Evolutionary conservation across 495 filamentous ascomycete species (phyloP).

Genomic region (Xanthoparmelia taractica): DNA sequence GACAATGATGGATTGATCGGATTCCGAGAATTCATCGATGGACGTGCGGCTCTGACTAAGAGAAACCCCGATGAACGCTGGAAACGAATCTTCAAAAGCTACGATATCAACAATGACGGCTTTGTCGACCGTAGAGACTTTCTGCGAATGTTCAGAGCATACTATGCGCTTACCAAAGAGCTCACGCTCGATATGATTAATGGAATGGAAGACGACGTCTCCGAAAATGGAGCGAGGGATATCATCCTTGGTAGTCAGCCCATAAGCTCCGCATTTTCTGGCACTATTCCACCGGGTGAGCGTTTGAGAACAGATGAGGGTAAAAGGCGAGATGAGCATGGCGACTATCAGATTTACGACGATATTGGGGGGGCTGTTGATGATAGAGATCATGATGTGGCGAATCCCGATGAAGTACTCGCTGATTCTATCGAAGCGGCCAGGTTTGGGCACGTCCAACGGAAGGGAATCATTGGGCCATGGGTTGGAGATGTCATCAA

Average conservation of each 20-base stretch:
- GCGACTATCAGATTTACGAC: constrained; percentile 56
- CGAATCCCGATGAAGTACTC: constrained; percentile 41
- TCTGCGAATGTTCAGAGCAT: constrained; percentile 81
- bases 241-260: constrained; percentile 69
- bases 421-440: constrained; percentile 42
- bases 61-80: constrained; percentile 59
- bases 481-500: constrained; percentile 10
- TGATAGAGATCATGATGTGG: constrained; percentile 39
- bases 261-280: constrained; percentile 64
- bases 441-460: constrained; percentile 27
- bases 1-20: constrained; percentile 82
- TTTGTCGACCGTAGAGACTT: constrained; percentile 85
- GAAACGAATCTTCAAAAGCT: constrained; percentile 72
- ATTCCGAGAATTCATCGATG: constrained; percentile 86
- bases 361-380: constrained; percentile 40
- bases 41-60: constrained; percentile 70
- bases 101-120: constrained; percentile 86
- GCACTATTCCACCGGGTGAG: constrained; percentile 54
- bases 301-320: constrained; percentile 52
- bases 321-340: constrained; percentile 50
- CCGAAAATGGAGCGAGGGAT: constrained; percentile 66
- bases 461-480: constrained; percentile 6
- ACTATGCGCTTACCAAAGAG: constrained; percentile 78
- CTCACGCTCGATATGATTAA: constrained; percentile 78
- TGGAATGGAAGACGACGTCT: constrained; percentile 69